Evolutionary conservation across 192 early-diverging fungal species (phyloP).

Genomic region (Entophlyctis helioformis): DNA sequence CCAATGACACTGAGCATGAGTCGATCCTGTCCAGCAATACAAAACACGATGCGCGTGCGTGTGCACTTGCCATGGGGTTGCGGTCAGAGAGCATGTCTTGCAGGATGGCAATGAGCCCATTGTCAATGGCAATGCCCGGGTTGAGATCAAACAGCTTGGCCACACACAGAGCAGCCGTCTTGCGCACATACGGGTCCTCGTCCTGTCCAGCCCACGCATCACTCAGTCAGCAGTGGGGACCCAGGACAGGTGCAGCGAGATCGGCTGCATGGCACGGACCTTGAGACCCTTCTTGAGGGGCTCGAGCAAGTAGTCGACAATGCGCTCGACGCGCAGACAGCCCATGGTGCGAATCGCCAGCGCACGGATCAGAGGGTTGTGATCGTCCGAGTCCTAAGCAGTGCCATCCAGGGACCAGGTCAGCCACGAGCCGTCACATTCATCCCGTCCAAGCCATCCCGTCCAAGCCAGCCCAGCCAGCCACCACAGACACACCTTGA

Average conservation of each 20-base stretch:
- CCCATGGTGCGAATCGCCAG: constrained; percentile 98
- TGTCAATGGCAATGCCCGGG: constrained; percentile 76
- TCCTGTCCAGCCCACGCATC: constrained; percentile 57
- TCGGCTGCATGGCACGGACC: constrained; percentile 18
- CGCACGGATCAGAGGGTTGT: constrained; percentile 89
- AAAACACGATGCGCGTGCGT: too few species aligned
- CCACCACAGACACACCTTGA: constrained; percentile 49
- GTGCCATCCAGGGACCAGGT: constrained; percentile 1
- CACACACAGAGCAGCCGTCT: constrained; percentile 92
- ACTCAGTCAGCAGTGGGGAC: too few species aligned
- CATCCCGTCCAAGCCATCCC: too few species aligned
- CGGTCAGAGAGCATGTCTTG: constrained; percentile 86
- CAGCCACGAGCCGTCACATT: too few species aligned
- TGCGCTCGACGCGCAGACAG: constrained; percentile 88
- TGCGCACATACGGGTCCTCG: constrained; percentile 93
- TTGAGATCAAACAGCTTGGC: constrained; percentile 91
- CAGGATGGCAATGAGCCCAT: constrained; percentile 76
- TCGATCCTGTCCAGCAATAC: too few species aligned
- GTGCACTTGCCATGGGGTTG: constrained; percentile 90
- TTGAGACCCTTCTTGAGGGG: constrained; percentile 80
- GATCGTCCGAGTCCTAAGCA: constrained; percentile 78
- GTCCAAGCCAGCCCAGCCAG: too few species aligned
- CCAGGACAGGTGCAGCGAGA: too few species aligned
- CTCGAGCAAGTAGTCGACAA: constrained; percentile 85
- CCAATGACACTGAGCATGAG: too few species aligned